Evolutionary conservation across 108 stramenopile species (phyloP), one percentile per base, ranked within the genome.

Genomic region (Schizochytrium sp.): DNA sequence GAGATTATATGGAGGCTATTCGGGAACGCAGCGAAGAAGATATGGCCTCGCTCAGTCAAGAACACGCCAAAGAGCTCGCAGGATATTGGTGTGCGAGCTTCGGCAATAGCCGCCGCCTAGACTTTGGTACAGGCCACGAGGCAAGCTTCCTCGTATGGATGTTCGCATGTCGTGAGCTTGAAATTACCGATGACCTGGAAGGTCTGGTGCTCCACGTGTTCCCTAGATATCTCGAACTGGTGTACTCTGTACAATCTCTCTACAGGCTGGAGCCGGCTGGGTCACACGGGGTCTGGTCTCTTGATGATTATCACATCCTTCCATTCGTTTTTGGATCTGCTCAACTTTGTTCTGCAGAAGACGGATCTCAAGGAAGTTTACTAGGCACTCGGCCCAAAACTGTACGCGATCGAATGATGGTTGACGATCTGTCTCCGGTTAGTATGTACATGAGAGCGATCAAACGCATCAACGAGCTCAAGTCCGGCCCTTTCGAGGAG

Each of bases 61-160:
- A 83, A 8, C 76, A 83, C 53, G 76, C 76, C 50, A 42, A 47
- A 53, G 94, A 94, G 91, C 56, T 93, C 17, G 47, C 88, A 5
- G 92, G 92, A 41, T 94, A 94, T 53, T 49, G 94, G 15, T 28
- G 50, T 49, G 89, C 57, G 7, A 64, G 72, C 8, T 94, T 94
- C 53, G 94, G 93, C 40, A 91, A 93, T 42, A 88, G 72, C 46
- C 87, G 45, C 28, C 91, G 93, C n/a, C 91, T 94, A 45, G 94
- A 94, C 91, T 94, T 94, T 49, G 94, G 94, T n/a, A 94, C 94
- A 2, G 94, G 93, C 50, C 94, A 94, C 91, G 94, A 94, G 89
- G 88, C 93, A 3, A 88, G 56, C 46, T 94, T 94, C 72, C 73
- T 93, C 56, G 87, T 89, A 76, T 56, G 59, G 50, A 17, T 83